These are phyloP conservation scores for Xerocomus minutiporus DNA, from an alignment of 1,284 basidiomycete genomes.

Conservation along the genomic window DNA sequence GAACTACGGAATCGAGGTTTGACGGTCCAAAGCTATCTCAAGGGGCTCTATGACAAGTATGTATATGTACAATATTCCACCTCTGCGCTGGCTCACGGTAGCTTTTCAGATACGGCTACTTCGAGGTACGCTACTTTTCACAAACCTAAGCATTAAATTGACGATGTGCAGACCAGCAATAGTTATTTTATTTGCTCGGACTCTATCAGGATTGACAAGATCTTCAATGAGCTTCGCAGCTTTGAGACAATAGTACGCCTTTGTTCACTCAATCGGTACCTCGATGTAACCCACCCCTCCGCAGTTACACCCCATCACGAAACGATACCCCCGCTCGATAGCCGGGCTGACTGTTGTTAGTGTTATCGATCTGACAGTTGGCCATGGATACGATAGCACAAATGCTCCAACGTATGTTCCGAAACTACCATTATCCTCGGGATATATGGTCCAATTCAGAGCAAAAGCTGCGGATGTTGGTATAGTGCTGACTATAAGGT, in stretches of 20 bases:
- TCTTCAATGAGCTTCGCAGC: constrained; percentile 63
- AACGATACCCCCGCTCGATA: constrained; percentile 55
- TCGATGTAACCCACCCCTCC: constrained; percentile 4
- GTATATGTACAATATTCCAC: constrained; percentile 10
- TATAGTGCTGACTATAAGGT: constrained; percentile 67
- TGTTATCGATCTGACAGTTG: constrained; percentile 70
- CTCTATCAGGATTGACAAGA: constrained; percentile 54
- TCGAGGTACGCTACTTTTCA: constrained; percentile 11
- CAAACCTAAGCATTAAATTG: background rate
- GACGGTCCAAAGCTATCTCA: constrained; percentile 54
- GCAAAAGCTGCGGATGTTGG: constrained; percentile 45
- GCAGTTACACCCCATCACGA: constrained; percentile 15
- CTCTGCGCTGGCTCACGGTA: constrained; percentile 18
- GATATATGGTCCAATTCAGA: constrained; percentile 81
- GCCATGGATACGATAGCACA: constrained; percentile 61
- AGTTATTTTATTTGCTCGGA: constrained; percentile 76
- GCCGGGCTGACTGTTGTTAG: constrained; percentile 56
- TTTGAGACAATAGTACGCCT: constrained; percentile 42
- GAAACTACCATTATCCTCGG: constrained; percentile 65
- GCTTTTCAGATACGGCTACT: constrained; percentile 46
- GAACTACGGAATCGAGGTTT: constrained; percentile 47
- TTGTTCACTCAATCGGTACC: background rate
- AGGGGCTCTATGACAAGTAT: constrained; percentile 62
- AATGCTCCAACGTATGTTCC: constrained; percentile 65
- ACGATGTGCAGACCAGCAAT: constrained; percentile 60